Conservation (phyloP, 1,139 yeast species). For the Hansenula lynferdii region DNA sequence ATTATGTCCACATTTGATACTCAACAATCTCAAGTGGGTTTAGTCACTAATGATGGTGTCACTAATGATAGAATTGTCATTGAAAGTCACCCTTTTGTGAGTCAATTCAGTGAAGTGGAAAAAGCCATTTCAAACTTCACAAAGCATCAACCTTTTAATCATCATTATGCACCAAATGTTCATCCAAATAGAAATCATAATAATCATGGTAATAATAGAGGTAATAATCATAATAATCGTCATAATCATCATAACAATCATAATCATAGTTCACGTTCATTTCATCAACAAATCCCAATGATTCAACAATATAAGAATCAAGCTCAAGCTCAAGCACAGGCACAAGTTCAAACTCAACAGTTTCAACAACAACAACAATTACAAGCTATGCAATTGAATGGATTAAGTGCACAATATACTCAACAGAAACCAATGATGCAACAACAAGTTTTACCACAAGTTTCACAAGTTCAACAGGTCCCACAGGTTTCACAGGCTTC, state of each 20-base stretch:
- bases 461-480: background rate
- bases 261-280: conserved; percentile 11
- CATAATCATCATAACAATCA: conserved; percentile 7
- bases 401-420: background rate
- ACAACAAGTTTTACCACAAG: conserved; percentile 5
- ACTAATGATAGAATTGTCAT: conserved; percentile 2
- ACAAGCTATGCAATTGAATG: background rate
- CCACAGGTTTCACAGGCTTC: background rate
- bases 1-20: no score
- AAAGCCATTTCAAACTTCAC: conserved; percentile 23
- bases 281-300: conserved; percentile 20
- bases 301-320: conserved; percentile 16
- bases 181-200: conserved; percentile 14
- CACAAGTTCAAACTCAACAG: background rate
- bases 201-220: conserved; percentile 13
- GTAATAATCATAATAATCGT: conserved; percentile 6
- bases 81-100: conserved; percentile 16
- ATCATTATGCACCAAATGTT: conserved; percentile 25
- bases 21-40: background rate
- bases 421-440: no score
- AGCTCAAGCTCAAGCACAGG: conserved; percentile 1
- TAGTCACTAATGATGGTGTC: background rate
- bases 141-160: conserved; percentile 24
- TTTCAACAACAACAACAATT: conserved; percentile 1
- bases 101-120: conserved; percentile 22